Conservation (phyloP, 1,284 basidiomycete species). For the Moesziomyces sp. region DNA sequence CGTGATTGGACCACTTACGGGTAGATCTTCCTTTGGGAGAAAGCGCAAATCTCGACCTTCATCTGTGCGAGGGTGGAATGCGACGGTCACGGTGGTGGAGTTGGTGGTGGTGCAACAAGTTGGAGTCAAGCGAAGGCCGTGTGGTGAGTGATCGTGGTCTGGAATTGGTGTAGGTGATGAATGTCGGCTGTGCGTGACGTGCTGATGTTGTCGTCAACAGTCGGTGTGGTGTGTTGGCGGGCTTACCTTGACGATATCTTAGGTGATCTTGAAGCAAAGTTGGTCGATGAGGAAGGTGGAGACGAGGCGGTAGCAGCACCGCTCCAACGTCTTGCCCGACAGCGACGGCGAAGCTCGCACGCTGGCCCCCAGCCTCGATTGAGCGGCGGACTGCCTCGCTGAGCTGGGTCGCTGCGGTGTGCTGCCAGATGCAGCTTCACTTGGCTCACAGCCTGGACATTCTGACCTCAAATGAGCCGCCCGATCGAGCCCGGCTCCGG, state of each 20-base stretch:
- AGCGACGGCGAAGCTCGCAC: neutral
- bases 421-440: too few relatives aligned
- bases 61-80: conserved; percentile 44
- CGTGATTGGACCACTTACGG: conserved; percentile 54
- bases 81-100: neutral
- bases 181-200: conserved; percentile 12
- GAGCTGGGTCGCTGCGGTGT: too few relatives aligned
- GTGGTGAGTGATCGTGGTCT: conserved; percentile 28
- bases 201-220: conserved; percentile 10
- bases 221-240: conserved; percentile 3
- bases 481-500: neutral
- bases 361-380: neutral
- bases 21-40: conserved; percentile 68
- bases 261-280: conserved; percentile 36
- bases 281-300: conserved; percentile 36
- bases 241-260: conserved; percentile 50
- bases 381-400: too few relatives aligned
- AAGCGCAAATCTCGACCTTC: conserved; percentile 68
- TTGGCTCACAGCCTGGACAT: too few relatives aligned
- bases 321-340: conserved; percentile 2
- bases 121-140: conserved; percentile 3
- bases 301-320: neutral
- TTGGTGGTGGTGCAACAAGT: conserved; percentile 1
- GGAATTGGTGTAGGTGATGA: neutral
- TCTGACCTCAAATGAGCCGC: neutral